Conservation (phyloP, 768 basidiomycete species). For the Tricholoma matsutake region DNA sequence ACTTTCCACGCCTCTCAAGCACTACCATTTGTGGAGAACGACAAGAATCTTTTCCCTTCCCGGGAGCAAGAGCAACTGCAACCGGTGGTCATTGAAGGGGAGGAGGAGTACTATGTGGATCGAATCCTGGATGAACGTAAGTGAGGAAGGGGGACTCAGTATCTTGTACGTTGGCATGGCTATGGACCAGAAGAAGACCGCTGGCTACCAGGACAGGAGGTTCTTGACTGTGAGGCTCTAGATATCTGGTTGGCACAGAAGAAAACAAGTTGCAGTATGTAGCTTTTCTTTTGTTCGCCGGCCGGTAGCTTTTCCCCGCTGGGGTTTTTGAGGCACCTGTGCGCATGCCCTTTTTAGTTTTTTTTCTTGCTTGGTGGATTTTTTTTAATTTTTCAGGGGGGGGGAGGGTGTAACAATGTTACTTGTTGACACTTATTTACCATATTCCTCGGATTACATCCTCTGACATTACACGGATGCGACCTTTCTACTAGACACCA, state of each 20-base stretch:
- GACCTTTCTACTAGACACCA: too few relatives aligned
- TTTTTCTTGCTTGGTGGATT: too few relatives aligned
- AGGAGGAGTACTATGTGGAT: slow-evolving; percentile 25
- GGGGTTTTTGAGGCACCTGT: neutral
- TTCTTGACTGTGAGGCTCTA: slow-evolving; percentile 22
- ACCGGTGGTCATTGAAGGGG: slow-evolving; percentile 23
- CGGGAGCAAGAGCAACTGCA: slow-evolving; percentile 14
- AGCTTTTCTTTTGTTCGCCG: neutral
- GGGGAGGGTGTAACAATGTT: too few relatives aligned
- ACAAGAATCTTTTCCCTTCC: slow-evolving; percentile 26
- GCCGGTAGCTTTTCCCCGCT: too few relatives aligned
- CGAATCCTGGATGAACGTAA: slow-evolving; percentile 23
- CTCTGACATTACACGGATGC: too few relatives aligned
- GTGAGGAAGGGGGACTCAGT: slow-evolving; percentile 26
- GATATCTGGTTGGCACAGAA: too few relatives aligned
- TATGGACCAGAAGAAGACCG: too few relatives aligned
- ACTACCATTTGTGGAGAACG: slow-evolving; percentile 23
- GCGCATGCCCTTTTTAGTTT: neutral
- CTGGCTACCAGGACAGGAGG: slow-evolving; percentile 23
- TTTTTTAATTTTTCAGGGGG: neutral
- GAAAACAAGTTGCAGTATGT: neutral
- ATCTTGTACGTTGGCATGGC: slow-evolving; percentile 29
- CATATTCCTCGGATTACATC: too few relatives aligned
- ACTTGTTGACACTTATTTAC: too few relatives aligned
- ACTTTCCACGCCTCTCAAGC: slow-evolving; percentile 35